Evolutionary conservation across 2,329 filamentous ascomycete genomes (phyloP).

Genomic region (Colletotrichum gloeosporioides): DNA sequence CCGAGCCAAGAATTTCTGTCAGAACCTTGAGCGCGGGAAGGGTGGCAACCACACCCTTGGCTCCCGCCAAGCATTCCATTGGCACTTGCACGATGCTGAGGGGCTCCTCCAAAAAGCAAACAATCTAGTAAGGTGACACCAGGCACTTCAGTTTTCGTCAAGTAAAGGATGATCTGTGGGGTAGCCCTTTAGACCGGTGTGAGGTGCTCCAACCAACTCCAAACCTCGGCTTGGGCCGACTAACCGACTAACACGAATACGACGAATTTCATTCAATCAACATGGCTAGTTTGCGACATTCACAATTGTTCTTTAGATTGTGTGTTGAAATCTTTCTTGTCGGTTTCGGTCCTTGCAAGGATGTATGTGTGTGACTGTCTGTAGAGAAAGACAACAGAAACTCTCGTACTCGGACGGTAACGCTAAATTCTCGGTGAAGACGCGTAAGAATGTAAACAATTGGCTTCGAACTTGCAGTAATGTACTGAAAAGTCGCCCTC

Average conservation of each 20-base stretch:
- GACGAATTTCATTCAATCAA: background rate
- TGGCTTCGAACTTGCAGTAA: background rate
- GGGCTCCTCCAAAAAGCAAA: background rate
- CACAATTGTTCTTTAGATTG: background rate
- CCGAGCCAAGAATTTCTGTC: background rate
- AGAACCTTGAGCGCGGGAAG: background rate
- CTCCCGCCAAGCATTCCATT: background rate
- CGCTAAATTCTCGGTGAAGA: background rate
- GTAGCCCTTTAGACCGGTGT: background rate
- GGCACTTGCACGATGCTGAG: background rate
- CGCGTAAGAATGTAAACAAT: background rate
- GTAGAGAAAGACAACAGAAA: background rate
- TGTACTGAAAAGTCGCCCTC: background rate
- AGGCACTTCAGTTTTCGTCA: background rate
- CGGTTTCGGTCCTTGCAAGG: background rate
- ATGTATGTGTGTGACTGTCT: background rate
- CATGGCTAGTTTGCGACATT: background rate
- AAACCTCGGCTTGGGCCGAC: background rate
- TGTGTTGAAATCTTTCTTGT: background rate
- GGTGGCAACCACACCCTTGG: background rate
- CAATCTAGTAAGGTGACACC: background rate
- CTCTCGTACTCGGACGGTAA: background rate
- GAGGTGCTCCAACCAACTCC: background rate
- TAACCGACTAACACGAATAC: background rate
- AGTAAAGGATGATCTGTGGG: background rate